These are phyloP conservation scores for Candida oleophila DNA, from an alignment of 805 yeast species.

Conservation along the genomic window DNA sequence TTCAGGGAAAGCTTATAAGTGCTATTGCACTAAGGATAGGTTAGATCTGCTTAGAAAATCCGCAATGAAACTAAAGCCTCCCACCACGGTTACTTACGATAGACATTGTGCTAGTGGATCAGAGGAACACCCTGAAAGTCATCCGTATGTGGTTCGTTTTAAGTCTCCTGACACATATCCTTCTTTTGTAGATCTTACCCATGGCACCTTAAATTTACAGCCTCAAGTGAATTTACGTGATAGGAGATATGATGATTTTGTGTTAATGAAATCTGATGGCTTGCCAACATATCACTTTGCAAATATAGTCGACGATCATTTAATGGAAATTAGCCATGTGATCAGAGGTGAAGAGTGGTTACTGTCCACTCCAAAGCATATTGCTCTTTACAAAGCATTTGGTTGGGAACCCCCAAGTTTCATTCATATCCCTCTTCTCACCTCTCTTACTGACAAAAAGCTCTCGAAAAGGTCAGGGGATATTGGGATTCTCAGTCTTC, in stretches of 20 bases:
- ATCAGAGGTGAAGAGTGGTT: slow-evolving; percentile 98
- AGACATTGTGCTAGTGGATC: slow-evolving; percentile 62
- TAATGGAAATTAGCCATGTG: slow-evolving; percentile 91
- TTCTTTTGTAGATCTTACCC: slow-evolving; percentile 67
- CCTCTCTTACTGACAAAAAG: slow-evolving; percentile 71
- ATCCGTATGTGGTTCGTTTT: slow-evolving; percentile 49
- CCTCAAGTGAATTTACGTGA: slow-evolving; percentile 73
- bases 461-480: slow-evolving; percentile 86
- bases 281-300: slow-evolving; percentile 97
- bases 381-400: slow-evolving; percentile 81
- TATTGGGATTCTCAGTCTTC: slow-evolving; percentile 62
- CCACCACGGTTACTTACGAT: slow-evolving; percentile 90
- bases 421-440: slow-evolving; percentile 87
- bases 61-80: slow-evolving; percentile 76
- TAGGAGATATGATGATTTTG: slow-evolving; percentile 84
- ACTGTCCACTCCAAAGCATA: slow-evolving; percentile 92
- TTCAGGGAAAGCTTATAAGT: slow-evolving; percentile 76
- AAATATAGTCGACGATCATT: slow-evolving; percentile 90
- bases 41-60: slow-evolving; percentile 64
- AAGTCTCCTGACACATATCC: slow-evolving; percentile 74
- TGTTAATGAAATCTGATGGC: slow-evolving; percentile 88
- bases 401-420: slow-evolving; percentile 82
- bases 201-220: slow-evolving; percentile 74
- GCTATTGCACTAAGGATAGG: slow-evolving; percentile 83
- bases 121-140: slow-evolving; percentile 31